Percentiles rank a stretch among this genome's conserved stretches.
Evolutionary conservation across 768 basidiomycete species (phyloP).

Genomic region (Lactarius hengduanensis): DNA sequence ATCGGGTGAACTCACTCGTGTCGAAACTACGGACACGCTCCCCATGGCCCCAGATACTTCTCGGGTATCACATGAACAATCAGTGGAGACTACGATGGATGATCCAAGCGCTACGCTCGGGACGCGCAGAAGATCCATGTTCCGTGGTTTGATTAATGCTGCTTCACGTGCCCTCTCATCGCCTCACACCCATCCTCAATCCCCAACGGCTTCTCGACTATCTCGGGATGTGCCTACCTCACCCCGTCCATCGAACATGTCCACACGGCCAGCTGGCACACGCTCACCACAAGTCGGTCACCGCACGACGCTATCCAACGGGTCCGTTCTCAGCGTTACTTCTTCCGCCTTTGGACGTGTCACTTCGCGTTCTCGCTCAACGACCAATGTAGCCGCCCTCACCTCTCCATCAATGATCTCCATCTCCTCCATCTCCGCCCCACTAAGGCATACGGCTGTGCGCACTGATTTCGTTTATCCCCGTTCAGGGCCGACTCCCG

Average conservation of each 20-base stretch:
- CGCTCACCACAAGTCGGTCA: constrained; percentile 31
- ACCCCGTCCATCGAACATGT: constrained; percentile 23
- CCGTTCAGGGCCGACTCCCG: constrained; percentile 58
- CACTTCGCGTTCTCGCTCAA: constrained; percentile 44
- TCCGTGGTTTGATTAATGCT: constrained; percentile 36
- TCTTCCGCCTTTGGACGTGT: constrained; percentile 46
- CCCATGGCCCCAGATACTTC: constrained; percentile 18
- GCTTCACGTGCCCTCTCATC: constrained; percentile 26
- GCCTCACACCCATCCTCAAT: background rate
- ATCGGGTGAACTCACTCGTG: constrained; percentile 16
- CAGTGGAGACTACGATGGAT: background rate
- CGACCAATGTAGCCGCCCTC: constrained; percentile 39
- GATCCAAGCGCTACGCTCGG: background rate
- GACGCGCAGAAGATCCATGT: constrained; percentile 44
- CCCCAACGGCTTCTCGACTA: background rate
- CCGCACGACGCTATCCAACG: constrained; percentile 39
- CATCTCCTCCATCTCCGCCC: constrained; percentile 70
- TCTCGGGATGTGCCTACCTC: constrained; percentile 5
- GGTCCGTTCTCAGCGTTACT: constrained; percentile 37
- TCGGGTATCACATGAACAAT: constrained; percentile 3
- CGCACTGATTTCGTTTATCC: constrained; percentile 74
- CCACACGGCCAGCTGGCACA: constrained; percentile 17
- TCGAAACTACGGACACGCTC: constrained; percentile 24
- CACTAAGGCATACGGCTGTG: constrained; percentile 68
- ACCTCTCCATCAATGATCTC: constrained; percentile 71